A percentile compares a stretch with the other conserved stretches of the same genome.
These are phyloP conservation scores for Nicotiana rustica DNA, from an alignment of 305 asterid species.

Conservation along the genomic window DNA sequence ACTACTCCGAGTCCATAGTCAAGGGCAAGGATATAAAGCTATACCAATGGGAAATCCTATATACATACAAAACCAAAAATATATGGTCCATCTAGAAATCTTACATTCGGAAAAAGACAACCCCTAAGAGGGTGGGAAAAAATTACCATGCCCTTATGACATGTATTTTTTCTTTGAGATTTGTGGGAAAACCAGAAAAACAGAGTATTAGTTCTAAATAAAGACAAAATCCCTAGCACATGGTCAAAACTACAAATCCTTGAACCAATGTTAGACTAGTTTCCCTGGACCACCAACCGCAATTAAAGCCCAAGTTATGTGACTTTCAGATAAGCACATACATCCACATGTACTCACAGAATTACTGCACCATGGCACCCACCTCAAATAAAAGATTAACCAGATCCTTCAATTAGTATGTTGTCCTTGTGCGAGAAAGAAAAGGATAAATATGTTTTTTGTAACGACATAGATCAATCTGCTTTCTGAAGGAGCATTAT, in stretches of 20 bases:
- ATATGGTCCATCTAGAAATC: background rate
- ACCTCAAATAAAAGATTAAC: conserved; percentile 10
- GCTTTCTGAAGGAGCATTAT: background rate
- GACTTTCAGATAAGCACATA: background rate
- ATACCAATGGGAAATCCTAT: background rate
- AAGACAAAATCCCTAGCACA: background rate
- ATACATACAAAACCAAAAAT: conserved; percentile 15
- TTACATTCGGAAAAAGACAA: background rate
- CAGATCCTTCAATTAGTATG: background rate
- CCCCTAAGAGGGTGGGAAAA: background rate
- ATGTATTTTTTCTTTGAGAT: background rate
- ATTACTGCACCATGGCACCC: conserved; percentile 15
- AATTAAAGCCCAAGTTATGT: conserved; percentile 2
- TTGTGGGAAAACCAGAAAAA: conserved; percentile 20
- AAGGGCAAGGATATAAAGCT: background rate
- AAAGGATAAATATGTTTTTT: background rate
- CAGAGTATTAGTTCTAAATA: background rate
- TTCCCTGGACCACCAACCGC: conserved; percentile 1
- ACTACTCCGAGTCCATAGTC: background rate
- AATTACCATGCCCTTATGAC: background rate
- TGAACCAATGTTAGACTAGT: conserved; percentile 9
- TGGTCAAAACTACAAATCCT: background rate
- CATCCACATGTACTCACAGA: background rate
- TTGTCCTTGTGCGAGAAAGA: conserved; percentile 18
- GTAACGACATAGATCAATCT: background rate